These are phyloP conservation scores for Melocanna baccifera DNA, from an alignment of 176 grass and related monocot species.

Conservation along the genomic window DNA sequence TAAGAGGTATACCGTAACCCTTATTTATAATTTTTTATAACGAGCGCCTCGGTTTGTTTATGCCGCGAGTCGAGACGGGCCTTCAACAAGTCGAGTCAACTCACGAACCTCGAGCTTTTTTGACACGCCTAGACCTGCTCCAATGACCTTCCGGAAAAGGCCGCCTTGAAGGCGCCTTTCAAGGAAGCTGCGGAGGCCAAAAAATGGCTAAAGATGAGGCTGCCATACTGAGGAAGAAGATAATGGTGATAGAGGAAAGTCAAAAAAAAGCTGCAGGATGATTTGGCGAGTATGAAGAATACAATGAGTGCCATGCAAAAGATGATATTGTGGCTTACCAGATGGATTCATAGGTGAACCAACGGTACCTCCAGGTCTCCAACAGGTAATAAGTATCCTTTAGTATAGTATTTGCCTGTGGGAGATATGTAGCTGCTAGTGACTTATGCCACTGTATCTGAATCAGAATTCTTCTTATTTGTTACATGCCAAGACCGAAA, in stretches of 20 bases:
- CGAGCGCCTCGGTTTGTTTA: too few species aligned
- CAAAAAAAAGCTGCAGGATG: slow-evolving; percentile 45
- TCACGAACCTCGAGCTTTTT: too few species aligned
- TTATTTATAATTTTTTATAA: too few species aligned
- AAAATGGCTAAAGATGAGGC: slow-evolving; percentile 44
- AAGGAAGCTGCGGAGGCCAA: slow-evolving; percentile 38
- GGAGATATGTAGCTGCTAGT: background rate
- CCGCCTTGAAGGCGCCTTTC: background rate
- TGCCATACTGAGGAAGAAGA: slow-evolving; percentile 43
- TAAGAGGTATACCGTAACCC: too few species aligned
- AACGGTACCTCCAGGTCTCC: too few species aligned
- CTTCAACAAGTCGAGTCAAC: too few species aligned
- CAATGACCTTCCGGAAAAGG: background rate
- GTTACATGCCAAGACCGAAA: background rate
- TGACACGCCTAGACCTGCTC: too few species aligned
- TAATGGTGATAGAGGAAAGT: slow-evolving; percentile 45
- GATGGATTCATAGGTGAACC: too few species aligned
- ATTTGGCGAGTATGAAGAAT: slow-evolving; percentile 28
- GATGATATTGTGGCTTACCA: background rate
- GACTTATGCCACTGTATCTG: background rate
- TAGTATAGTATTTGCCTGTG: background rate
- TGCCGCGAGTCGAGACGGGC: too few species aligned
- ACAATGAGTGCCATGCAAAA: slow-evolving; percentile 19
- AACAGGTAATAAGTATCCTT: background rate
- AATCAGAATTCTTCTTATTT: background rate